Evolutionary conservation across 768 basidiomycete species (phyloP).

Genomic region (Pleurotus pulmonarius): DNA sequence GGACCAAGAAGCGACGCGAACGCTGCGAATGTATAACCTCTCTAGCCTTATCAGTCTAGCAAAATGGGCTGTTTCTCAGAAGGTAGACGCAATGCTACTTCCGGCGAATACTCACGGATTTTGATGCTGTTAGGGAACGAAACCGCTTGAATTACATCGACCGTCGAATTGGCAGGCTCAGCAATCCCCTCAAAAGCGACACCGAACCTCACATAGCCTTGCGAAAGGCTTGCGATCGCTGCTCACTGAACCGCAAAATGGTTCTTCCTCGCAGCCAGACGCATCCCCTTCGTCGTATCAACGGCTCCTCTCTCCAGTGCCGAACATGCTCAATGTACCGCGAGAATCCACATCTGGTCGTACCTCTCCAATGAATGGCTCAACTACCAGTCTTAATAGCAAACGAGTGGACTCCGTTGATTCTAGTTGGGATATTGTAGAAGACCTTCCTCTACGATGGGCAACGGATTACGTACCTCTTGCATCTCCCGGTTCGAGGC

Average conservation of each 20-base stretch:
- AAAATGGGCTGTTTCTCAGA: slow-evolving; percentile 67
- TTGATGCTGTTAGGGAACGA: slow-evolving; percentile 38
- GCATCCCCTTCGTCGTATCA: slow-evolving; percentile 28
- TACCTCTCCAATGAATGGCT: not conserved
- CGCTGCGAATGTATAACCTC: slow-evolving; percentile 81
- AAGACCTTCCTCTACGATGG: slow-evolving; percentile 75
- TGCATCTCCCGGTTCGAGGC: slow-evolving; percentile 62
- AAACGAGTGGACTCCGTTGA: slow-evolving; percentile 29
- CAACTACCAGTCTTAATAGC: not conserved
- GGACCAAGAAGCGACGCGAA: slow-evolving; percentile 52
- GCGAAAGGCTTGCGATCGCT: slow-evolving; percentile 58
- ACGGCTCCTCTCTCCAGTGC: slow-evolving; percentile 24
- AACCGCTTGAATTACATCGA: slow-evolving; percentile 57
- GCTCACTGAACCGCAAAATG: slow-evolving; percentile 29
- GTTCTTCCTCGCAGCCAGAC: slow-evolving; percentile 15
- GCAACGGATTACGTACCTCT: slow-evolving; percentile 84
- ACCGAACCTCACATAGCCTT: slow-evolving; percentile 53
- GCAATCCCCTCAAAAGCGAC: slow-evolving; percentile 42
- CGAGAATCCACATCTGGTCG: not conserved
- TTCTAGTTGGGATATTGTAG: slow-evolving; percentile 69
- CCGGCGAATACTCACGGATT: not conserved
- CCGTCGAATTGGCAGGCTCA: slow-evolving; percentile 49
- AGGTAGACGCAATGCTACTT: slow-evolving; percentile 34
- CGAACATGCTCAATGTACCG: slow-evolving; percentile 8
- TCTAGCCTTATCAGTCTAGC: slow-evolving; percentile 71